phyloP scores from a whole-genome alignment of 441 rosid genomes.

The Mallotus japonicus region DNA sequence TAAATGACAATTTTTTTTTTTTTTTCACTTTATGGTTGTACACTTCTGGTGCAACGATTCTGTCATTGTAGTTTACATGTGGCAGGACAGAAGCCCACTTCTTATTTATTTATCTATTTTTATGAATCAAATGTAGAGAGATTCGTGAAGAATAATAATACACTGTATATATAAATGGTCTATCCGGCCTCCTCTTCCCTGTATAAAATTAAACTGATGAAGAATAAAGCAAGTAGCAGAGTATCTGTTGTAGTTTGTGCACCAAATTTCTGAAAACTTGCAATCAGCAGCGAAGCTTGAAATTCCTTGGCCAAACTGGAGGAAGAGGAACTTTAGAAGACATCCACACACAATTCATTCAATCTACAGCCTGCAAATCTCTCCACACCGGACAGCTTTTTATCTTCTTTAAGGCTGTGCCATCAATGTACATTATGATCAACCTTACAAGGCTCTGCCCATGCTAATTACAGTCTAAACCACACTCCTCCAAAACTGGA shows the following conservation, averaged over 20 bases:
- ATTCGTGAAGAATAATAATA: neutral
- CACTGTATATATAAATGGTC: neutral
- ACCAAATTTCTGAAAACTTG: neutral
- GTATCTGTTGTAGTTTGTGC: neutral
- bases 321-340: neutral
- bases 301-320: slow-evolving; percentile 6
- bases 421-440: neutral
- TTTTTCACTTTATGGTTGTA: no score
- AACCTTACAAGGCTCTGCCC: no score
- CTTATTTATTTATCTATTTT: neutral
- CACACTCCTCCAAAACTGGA: slow-evolving; percentile 51
- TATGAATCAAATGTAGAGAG: neutral
- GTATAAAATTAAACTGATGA: neutral
- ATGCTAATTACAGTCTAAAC: slow-evolving; percentile 40
- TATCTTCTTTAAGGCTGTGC: neutral
- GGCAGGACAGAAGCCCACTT: neutral
- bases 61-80: neutral
- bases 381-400: neutral
- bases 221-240: neutral
- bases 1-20: no score
- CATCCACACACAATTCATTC: neutral
- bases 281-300: neutral
- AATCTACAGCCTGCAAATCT: slow-evolving; percentile 2
- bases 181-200: neutral
- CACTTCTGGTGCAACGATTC: no score